Evolutionary conservation across 345 rosid species (phyloP), one percentile per base, ranked within the genome.

Genomic region (Aquilaria sinensis): DNA sequence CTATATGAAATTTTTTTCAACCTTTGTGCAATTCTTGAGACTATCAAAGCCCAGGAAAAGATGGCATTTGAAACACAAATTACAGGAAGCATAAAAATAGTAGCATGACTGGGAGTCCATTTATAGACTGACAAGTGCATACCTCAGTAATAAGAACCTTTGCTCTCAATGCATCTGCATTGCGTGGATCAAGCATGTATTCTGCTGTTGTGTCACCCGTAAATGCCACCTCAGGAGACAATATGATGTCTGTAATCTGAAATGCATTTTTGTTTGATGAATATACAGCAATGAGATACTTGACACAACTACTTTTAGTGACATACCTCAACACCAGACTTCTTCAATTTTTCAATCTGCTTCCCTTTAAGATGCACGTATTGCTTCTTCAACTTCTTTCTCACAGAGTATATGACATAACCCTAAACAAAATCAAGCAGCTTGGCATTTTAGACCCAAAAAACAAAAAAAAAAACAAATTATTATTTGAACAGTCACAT

Each of bases 121-220:
- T 37, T 37, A 1, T 9, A 37, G 43, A 37, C 8, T 37, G 43
- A 9, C 61, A 5, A n/a, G 41, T 60, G 9, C 23, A 60, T 66
- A 90, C 97, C 96, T 93, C 98, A 31, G 98, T 88, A 64, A 93
- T 88, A 63, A 93, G 95, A 74, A 88, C 67, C 78, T 90, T 93
- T 32, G 98, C 97, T 59, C 96, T 86, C 78, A 93, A 77, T 1
- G 98, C 97, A 79, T 93, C 98, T 54, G 98, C 86, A 61, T 83
- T 93, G 37, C 86, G 88, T 51, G 98, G 98, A 76, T 93, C 90
- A 48, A 90, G 87, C 96, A 93, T 93, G 80, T 86, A 93, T 51
- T 90, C 96, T 57, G 96, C 70, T 33, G 94, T 93, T 56, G 98
- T 93, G 72, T 93, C 97, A 64, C 98, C 98, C 10, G 98, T 90